Conservation (phyloP, 2,329 filamentous ascomycete species). For the Talaromyces sp. region DNA sequence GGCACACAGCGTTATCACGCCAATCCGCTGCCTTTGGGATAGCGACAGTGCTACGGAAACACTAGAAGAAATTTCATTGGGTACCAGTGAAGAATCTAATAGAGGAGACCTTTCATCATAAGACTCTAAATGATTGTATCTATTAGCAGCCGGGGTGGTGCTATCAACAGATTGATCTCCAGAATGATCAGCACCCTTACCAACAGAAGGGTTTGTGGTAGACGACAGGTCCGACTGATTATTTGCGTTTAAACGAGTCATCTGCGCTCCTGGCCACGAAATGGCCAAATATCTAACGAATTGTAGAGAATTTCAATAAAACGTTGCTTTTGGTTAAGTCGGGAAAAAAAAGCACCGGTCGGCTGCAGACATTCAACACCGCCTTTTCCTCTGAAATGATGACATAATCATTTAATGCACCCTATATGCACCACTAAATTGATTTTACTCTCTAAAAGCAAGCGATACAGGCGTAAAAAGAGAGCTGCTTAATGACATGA, state of each 20-base stretch:
- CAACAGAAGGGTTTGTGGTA: neutral
- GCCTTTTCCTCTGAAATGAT: neutral
- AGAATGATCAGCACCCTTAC: neutral
- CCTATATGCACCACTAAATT: too few species aligned
- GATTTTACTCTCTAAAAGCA: too few species aligned
- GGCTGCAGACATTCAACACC: neutral
- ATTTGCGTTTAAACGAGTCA: neutral
- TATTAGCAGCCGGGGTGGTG: neutral
- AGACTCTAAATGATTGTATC: neutral
- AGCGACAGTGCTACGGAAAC: neutral
- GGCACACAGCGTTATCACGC: neutral
- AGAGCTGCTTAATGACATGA: too few species aligned
- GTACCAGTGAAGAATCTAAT: neutral
- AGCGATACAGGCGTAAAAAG: neutral
- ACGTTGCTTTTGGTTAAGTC: neutral
- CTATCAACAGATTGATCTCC: neutral
- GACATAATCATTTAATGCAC: neutral
- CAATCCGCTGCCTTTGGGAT: neutral
- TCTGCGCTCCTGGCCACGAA: neutral
- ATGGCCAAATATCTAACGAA: neutral
- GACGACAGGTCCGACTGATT: neutral
- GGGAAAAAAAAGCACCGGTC: neutral
- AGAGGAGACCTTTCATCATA: neutral
- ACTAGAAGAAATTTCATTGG: neutral
- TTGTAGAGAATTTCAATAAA: neutral